Evolutionary conservation across 2,329 filamentous ascomycete species (phyloP), one percentile per base, ranked within the genome.

Genomic region (Colletotrichum sp.): DNA sequence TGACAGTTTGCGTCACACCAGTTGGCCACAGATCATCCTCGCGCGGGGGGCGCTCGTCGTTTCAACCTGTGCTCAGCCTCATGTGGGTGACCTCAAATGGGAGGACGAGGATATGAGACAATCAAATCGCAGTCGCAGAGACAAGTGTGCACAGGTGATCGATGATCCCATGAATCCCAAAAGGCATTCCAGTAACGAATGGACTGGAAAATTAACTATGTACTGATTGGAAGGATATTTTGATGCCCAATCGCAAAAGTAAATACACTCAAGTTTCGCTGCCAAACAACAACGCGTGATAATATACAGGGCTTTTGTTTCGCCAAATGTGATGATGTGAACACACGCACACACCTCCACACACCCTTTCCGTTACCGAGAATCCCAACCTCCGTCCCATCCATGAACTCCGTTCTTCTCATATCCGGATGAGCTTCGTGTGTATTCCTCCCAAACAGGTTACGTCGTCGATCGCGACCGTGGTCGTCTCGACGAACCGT

Each of bases 11-110:
- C 52, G 36, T 68, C 70, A 68, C 70, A 34, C 15, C 52, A 60
- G 34, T n/a, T 15, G 27, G 34, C 27, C 16, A 66, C 18, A 64
- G 70, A 72, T 72, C 55, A 18, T 18, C 27, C 36, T 30, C 43
- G 43, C 43, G 43, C n/a, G 43, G 43, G 8, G 39, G 9, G 32
- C 32, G 32, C 12, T 34, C 43, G 12, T n/a, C 15, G 70, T 73
- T 73, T 73, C 70, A 73, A 73, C 58, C 22, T 52, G 22, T 61
- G 64, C 70, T 72, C 70, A 69, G 70, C 65, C 70, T 69, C 65
- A 25, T 28, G 30, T 36, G 64, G 36, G 52, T 15, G 34, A 62
- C 30, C 28, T 30, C 30, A 16, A 25, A 36, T 62, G 58, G 30
- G 18, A 32, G 32, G 25, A 32, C 3, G 10, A 22, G 58, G 10